Base-by-base conservation (phyloP, 768 basidiomycete species). In the Trametopsis cervina region DNA sequence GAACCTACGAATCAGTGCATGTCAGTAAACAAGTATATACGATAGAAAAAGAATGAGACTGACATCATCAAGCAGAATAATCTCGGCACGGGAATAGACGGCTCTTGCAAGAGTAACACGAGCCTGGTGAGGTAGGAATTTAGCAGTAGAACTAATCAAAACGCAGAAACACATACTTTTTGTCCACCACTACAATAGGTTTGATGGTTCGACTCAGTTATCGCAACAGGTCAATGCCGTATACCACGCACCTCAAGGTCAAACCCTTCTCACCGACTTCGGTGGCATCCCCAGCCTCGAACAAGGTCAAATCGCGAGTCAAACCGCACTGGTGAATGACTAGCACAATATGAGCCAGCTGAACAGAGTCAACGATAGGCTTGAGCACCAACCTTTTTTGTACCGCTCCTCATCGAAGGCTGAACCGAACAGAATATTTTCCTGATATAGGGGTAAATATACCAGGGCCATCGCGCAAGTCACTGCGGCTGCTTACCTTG, bases 31-130 rank as follows among this genome's bases (percentile, higher is more conserved):
- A 38, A 22, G 66, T 54, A 4, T 40, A 36, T 11, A 39, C 29
- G 29, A 15, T 33, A 15, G 7, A 33, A n/a, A 18, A 2, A 35
- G 1, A 3, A 27, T 13, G 37, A 18, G 21, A 27, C 60, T 39
- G n/a, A 87, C 77, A 57, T 89, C 87, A 56, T 91, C 88, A 36
- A 89, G 64, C 10, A 91, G 63, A 4, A 91, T 58, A 15, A 81
- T 77, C 21, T 77, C 61, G 0, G 86, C 80, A n/a, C 63, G 63
- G 1, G 76, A 77, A 59, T 83, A 83, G 1, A 81, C 64, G 0
- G 80, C 79, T 5, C 80, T 67, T 2, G 81, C 81, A 18, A 80
- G 64, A 1, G 76, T 76, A 35, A 83, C 63, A 23, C 80, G 60
- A 59, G 69, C 79, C 69, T 83, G 11, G 3, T 29, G 54, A 0